Percentiles rank a stretch among this genome's conserved stretches.
Conservation (phyloP, 164 flowering plant genomes). For the Platanus orientalis region DNA sequence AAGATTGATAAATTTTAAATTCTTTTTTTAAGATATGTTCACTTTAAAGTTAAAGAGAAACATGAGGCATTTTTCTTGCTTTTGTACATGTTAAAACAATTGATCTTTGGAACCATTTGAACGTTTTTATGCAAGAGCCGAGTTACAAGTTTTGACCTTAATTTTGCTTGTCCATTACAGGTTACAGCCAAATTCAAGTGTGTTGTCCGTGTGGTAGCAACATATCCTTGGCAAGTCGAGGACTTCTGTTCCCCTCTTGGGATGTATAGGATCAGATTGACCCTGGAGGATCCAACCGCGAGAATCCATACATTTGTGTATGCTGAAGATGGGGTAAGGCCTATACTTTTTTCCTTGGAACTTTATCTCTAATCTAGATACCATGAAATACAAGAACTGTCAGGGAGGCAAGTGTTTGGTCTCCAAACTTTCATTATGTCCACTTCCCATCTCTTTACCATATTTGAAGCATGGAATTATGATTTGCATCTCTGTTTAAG, state of each 20-base stretch:
- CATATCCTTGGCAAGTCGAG: slow-evolving; percentile 21
- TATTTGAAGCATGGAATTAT: not conserved
- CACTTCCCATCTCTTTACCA: not conserved
- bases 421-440: not conserved
- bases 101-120: too few species aligned
- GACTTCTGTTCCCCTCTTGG: slow-evolving; percentile 30
- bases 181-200: slow-evolving; percentile 25
- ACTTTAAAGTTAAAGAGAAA: too few species aligned
- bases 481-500: not conserved
- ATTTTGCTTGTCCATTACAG: slow-evolving; percentile 8
- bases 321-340: slow-evolving; percentile 74
- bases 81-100: too few species aligned
- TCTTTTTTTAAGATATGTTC: too few species aligned
- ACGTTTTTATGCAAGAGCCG: too few species aligned
- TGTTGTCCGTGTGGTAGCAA: slow-evolving; percentile 28
- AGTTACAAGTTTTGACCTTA: not conserved
- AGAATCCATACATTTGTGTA: slow-evolving; percentile 64
- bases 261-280: slow-evolving; percentile 52
- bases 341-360: not conserved
- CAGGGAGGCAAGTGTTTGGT: not conserved
- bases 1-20: too few species aligned
- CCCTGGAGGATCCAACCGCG: slow-evolving; percentile 84
- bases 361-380: not conserved
- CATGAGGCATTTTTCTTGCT: too few species aligned
- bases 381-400: not conserved